Base-by-base conservation (phyloP, 768 basidiomycete species). In the Trametopsis cervina region DNA sequence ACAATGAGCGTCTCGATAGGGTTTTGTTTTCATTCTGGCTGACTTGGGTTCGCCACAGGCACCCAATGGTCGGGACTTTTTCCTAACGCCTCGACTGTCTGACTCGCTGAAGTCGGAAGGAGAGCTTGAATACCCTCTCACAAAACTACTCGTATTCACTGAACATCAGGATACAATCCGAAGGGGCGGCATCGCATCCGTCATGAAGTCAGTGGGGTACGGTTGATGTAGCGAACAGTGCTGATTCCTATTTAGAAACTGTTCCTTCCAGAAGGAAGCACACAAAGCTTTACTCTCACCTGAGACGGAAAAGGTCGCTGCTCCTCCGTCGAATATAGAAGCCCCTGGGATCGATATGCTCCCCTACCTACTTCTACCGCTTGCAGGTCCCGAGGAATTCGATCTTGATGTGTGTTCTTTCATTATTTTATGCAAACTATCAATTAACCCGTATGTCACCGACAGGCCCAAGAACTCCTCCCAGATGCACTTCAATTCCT, bases 351-450 rank as follows among this genome's bases (percentile, higher is more conserved):
- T 97, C 27, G 85, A 92, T 64, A 78, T 85, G 2, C 73, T 98
- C 9, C 85, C 90, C 0, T 87, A 82, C 60, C 72, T 99, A 10
- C 74, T 99, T 2, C 76, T 94, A 0, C 95, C 96, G 0, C 71
- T 99, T 2, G 92, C 95, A 36, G 94, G 95, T 4, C 86, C 92
- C 1, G 96, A 98, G 65, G 96, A 98, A 65, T 83, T 89, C 51
- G 93, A 96, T 48, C 72, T 95, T 1, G 94, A 97, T 52, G 90
- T 89, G 55, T 45, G 72, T 46, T 6, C 24, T 17, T 11, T 3
- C 37, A 6, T n/a, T 7, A 9, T 22, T 37, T 17, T 43, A 15
- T 9, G 24, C 18, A 40, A 13, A 21, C n/a, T 17, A 17, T 42
- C 4, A 42, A 17, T 23, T 49, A n/a, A 36, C 13, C 18, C 15